Evolutionary conservation across 148 eudicot species (phyloP), one percentile per base, ranked within the genome.

Genomic region (Suaeda aralocaspica): DNA sequence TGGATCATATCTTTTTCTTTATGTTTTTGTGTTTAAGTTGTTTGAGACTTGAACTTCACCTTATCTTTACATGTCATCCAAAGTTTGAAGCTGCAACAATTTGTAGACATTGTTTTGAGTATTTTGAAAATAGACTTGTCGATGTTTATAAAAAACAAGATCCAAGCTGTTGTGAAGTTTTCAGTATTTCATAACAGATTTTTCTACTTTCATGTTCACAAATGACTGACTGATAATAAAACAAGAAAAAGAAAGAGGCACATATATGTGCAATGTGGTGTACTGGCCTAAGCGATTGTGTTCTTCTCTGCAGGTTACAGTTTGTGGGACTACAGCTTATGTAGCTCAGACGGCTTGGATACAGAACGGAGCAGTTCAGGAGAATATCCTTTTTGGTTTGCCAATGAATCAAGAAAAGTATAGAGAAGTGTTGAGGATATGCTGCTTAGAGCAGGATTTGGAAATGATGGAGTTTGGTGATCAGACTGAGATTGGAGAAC

Each of bases 291-390:
- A 52, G 42, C 13, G 30, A 18, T 60, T 65, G 25, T 21, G 51
- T 29, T 34, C 57, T 29, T 67, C 13, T 71, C 31, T 55, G 58
- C 75, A 91, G 97, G 84, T 89, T 6, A 84, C 67, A 70, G 97
- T 94, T 30, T 91, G 91, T 75, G 99, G 99, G 9, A 87, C 78
- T n/a, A 94, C 97, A 42, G 99, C 96, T 48, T 94, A 94, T 60
- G 99, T 94, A 50, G 96, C 99, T 16, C 99, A 94, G 72, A 89
- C 96, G 21, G 77, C 99, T 41, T 94, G 99, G 99, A 94, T 94
- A 55, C 97, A 94, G 67, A 94, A 83, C 65, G 99, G 92, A 62
- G 89, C 97, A 2, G 85, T 94, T 59, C 75, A 94, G 76, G 97
- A 89, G 42, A 94, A 94, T 72, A 91, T 94, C 64, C 76, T 86